Evolutionary conservation across 345 rosid species (phyloP), one percentile per base, ranked within the genome.

Genomic region (Luvunga scandens): DNA sequence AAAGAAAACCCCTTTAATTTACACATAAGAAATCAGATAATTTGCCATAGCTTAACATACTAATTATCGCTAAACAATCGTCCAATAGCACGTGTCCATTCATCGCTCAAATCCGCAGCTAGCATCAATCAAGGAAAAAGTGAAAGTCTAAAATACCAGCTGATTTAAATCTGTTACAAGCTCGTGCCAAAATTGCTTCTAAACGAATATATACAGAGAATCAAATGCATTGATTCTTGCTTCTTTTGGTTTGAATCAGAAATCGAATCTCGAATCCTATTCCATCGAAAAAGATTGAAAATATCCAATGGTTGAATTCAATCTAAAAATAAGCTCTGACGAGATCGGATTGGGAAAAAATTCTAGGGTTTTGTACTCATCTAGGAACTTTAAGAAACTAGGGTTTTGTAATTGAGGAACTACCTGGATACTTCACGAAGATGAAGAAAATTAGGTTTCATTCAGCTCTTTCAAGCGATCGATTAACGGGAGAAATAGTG

Each of bases 311-410:
- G 27, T 57, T 42, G 30, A 77, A 56, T 42, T 45, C 57, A 21
- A 33, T 60, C 50, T 36, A 69, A 19, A 6, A 4, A 65, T 57
- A 69, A 31, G 36, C 28, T 27, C 73, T n/a, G 33, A 42, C 42
- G 30, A 67, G 53, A 30, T 50, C 67, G 48, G 71, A 76, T 27
- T 39, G 45, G 34, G 50, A 45, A 61, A 5, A 42, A 68, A 60
- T n/a, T 34, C 61, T 73, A 85, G 84, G 84, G 84, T 74, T 84
- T 84, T 24, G 78, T 70, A 53, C 63, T 76, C 56, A 66, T 77
- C 70, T 30, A 64, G 77, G 74, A 78, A 66, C 68, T 75, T 21
- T 62, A 39, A 71, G 75, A 42, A 75, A 33, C 87, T 82, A 78
- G 86, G 85, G 82, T 74, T 65, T 50, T 22, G 63, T 21, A 3